phyloP scores from a whole-genome alignment of 345 rosid genomes.

The Excoecaria cochinchinensis region DNA sequence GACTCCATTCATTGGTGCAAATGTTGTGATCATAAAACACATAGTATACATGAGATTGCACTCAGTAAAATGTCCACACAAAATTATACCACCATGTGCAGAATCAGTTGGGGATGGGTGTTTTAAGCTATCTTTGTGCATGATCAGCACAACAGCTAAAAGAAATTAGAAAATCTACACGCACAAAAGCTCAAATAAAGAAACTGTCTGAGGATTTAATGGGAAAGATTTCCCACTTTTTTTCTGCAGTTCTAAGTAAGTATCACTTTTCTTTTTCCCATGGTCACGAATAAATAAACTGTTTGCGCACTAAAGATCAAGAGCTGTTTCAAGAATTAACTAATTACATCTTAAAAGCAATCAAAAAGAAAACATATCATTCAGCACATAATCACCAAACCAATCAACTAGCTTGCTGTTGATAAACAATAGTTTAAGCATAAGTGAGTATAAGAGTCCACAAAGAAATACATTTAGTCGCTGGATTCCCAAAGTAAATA shows the following conservation, averaged over 20 bases:
- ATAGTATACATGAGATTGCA: constrained; percentile 13
- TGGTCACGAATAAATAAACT: constrained; percentile 1
- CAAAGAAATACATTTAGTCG: not conserved
- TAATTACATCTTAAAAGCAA: not conserved
- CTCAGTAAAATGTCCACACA: not conserved
- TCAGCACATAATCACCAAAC: not conserved
- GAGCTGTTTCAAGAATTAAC: not conserved
- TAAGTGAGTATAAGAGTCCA: not conserved
- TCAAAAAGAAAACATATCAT: not conserved
- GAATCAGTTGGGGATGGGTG: too few relatives aligned
- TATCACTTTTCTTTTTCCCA: not conserved
- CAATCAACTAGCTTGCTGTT: not conserved
- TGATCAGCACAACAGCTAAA: not conserved
- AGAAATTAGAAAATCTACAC: not conserved
- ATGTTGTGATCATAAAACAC: constrained; percentile 46
- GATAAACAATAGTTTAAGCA: not conserved
- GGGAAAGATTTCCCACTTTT: not conserved
- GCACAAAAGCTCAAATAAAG: not conserved
- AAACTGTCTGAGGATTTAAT: not conserved
- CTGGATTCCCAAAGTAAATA: not conserved
- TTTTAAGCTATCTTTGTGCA: not conserved
- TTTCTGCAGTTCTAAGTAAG: not conserved
- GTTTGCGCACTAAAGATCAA: not conserved
- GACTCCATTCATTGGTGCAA: constrained; percentile 69
- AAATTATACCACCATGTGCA: not conserved